Percentiles rank a stretch among this genome's conserved stretches.
Conservation (phyloP, 257 asterid species). For the Pogostemon cablin region DNA sequence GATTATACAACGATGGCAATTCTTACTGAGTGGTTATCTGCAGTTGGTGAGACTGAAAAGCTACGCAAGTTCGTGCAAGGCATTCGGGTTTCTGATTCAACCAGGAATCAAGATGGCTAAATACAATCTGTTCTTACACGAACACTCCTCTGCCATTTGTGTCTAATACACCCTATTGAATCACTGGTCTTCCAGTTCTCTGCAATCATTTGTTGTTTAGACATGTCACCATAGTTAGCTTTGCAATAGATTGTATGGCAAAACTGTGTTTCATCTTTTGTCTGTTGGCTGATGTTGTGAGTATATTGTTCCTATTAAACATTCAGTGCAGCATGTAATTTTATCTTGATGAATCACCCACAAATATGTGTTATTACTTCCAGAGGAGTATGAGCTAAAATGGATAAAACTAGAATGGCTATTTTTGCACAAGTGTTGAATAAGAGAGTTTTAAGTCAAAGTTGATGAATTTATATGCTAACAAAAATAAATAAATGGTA, state of each 20-base stretch:
- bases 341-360: neutral
- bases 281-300: neutral
- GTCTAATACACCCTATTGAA: neutral
- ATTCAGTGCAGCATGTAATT: neutral
- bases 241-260: too few species aligned
- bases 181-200: neutral
- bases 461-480: too few species aligned
- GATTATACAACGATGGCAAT: conserved; percentile 79
- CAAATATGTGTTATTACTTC: too few species aligned
- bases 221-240: neutral
- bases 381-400: too few species aligned
- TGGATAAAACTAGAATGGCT: too few species aligned
- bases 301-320: conserved; percentile 1
- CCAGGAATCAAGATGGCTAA: conserved; percentile 10
- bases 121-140: neutral
- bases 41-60: conserved; percentile 63
- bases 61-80: conserved; percentile 57
- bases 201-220: neutral
- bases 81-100: conserved; percentile 46
- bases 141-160: neutral
- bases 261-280: neutral
- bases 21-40: conserved; percentile 78
- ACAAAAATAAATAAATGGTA: too few species aligned
- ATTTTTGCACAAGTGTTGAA: too few species aligned
- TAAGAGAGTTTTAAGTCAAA: too few species aligned